Base-by-base conservation (phyloP, 2,329 filamentous ascomycete species). In the Clarireedia hainanense region DNA sequence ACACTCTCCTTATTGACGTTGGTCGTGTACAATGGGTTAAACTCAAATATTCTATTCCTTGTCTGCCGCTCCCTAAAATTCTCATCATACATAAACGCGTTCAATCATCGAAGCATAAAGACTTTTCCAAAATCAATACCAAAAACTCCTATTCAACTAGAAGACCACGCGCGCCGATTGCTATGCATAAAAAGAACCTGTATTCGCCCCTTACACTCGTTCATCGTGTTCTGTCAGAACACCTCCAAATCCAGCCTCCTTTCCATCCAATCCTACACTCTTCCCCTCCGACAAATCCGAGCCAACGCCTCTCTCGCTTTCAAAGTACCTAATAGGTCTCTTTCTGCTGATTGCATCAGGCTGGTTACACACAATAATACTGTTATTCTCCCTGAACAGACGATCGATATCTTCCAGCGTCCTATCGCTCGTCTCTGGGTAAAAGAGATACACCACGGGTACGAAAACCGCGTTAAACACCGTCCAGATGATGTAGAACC, bases 401-500 rank as follows among this genome's bases (percentile, higher is more conserved):
- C 54, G 7, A 47, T 56, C 54, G 4, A 56, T 56, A 26, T 56
- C 54, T 6, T 56, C 54, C 5, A 51, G 34, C 17, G 47, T 51
- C 6, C 48, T 20, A 6, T 56, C 48, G 17, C 54, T 52, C 1
- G 79, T 82, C 63, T 83, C 80, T 0, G 80, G 79, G 49, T 77
- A 80, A 62, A 76, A 72, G 55, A 74, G 71, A 62, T 74, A 76
- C 1, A 75, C 65, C 5, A 74, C 63, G 0, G 74, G 74, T 1
- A 75, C 65, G 48, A 75, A 56, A 0, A 37, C 40, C 0, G 48
- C 54, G 10, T 56, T 56, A 23, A 86, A 87, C 60, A 87, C 79
- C 62, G 52, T 55, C 52, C 52, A 55, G 5, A 55, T 43, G 10
- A 81, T 79, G 66, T 86, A 86, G 0, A 83, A 86, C 62, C 80